Evolutionary conservation across 148 eudicot genomes (phyloP).

Genomic region (Heliamphora exappendiculata): DNA sequence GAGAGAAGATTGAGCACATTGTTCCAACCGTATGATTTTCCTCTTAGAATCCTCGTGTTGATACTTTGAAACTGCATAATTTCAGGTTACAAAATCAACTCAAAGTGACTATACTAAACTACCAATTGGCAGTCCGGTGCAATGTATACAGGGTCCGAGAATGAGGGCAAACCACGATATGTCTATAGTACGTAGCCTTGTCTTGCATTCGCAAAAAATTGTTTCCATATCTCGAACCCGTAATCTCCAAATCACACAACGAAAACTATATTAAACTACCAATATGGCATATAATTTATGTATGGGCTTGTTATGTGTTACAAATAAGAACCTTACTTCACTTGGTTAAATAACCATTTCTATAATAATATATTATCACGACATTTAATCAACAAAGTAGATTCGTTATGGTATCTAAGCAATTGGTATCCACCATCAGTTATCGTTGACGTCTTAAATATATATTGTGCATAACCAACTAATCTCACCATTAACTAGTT

Average conservation of each 20-base stretch:
- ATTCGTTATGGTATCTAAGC: not conserved
- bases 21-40: conserved; percentile 62
- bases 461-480: not conserved
- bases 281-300: not conserved
- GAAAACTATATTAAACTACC: not conserved
- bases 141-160: no score
- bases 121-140: no score
- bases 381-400: conserved; percentile 4
- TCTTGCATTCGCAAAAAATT: no score
- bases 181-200: no score
- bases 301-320: not conserved
- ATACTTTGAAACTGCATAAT: conserved; percentile 48
- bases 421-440: not conserved
- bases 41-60: conserved; percentile 44
- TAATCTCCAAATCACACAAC: no score
- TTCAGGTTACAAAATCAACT: not conserved
- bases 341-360: not conserved
- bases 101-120: not conserved
- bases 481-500: not conserved
- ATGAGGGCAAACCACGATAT: no score
- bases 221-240: no score
- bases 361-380: not conserved
- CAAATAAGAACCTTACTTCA: not conserved
- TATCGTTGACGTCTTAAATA: not conserved
- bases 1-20: conserved; percentile 46